These are phyloP conservation scores for Bipolaris zeicola DNA, from an alignment of 2,329 filamentous ascomycete species.

Conservation along the genomic window DNA sequence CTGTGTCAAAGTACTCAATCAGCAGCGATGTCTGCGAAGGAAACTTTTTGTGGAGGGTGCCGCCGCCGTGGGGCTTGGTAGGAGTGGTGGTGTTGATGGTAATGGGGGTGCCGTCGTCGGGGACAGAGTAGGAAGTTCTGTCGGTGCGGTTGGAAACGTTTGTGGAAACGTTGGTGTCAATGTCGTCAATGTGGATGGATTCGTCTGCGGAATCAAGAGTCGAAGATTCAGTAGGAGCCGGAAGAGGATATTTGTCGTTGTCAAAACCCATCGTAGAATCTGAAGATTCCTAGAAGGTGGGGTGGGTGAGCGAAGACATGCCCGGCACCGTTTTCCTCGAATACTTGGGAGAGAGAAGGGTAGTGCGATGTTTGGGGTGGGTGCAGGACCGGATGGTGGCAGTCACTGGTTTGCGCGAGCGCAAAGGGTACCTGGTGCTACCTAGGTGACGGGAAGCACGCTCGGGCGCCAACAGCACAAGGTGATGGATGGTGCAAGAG, in stretches of 20 bases:
- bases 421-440: conserved; percentile 16
- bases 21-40: conserved; percentile 85
- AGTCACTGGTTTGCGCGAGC: conserved; percentile 33
- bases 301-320: conserved; percentile 38
- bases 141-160: conserved; percentile 72
- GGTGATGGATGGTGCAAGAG: conserved; percentile 8
- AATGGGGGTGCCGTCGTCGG: conserved; percentile 86
- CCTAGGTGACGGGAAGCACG: conserved; percentile 6
- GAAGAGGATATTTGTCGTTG: conserved; percentile 65
- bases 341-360: conserved; percentile 7
- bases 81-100: conserved; percentile 82
- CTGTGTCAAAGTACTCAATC: conserved; percentile 93
- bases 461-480: conserved; percentile 8
- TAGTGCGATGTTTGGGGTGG: conserved; percentile 8
- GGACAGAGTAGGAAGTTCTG: conserved; percentile 76
- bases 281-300: conserved; percentile 38
- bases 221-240: conserved; percentile 78
- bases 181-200: conserved; percentile 54
- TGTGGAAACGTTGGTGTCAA: conserved; percentile 72
- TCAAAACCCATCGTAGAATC: conserved; percentile 53
- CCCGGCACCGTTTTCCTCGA: conserved; percentile 26
- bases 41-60: conserved; percentile 55
- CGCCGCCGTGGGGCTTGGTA: conserved; percentile 64
- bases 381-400: conserved; percentile 27
- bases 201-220: conserved; percentile 64